Percentiles rank a stretch among this genome's conserved stretches.
These are phyloP conservation scores for Arthrinium puccinioides DNA, from an alignment of 2,329 filamentous ascomycete genomes.

Conservation along the genomic window DNA sequence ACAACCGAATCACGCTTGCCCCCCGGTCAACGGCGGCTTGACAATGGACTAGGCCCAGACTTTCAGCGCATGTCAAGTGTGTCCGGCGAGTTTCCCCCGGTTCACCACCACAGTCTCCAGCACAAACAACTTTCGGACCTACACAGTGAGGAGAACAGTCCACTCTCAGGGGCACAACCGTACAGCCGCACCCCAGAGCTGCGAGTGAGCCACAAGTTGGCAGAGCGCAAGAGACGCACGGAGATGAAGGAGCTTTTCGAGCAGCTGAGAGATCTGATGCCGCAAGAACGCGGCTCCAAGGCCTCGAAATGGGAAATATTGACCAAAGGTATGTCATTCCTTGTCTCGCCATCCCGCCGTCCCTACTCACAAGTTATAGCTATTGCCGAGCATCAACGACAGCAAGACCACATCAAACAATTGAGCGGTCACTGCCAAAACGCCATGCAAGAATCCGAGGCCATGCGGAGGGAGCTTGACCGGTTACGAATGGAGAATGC, in stretches of 20 bases:
- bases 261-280: slow-evolving; percentile 69
- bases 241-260: slow-evolving; percentile 89
- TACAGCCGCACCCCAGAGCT: slow-evolving; percentile 80
- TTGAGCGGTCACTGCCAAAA: slow-evolving; percentile 38
- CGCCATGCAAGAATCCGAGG: slow-evolving; percentile 35
- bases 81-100: slow-evolving; percentile 48
- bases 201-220: slow-evolving; percentile 76
- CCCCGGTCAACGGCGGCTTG: slow-evolving; percentile 63
- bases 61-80: slow-evolving; percentile 40
- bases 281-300: slow-evolving; percentile 74
- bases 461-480: slow-evolving; percentile 42
- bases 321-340: slow-evolving; percentile 61
- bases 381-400: slow-evolving; percentile 54
- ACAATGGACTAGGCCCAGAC: slow-evolving; percentile 46
- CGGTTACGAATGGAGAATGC: slow-evolving; percentile 38
- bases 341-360: not conserved
- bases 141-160: slow-evolving; percentile 50
- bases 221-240: slow-evolving; percentile 73
- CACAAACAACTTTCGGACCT: slow-evolving; percentile 65
- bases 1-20: slow-evolving; percentile 68
- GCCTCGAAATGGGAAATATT: slow-evolving; percentile 87
- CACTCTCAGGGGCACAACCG: slow-evolving; percentile 54
- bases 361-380: slow-evolving; percentile 30
- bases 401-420: slow-evolving; percentile 39
- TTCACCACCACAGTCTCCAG: slow-evolving; percentile 71